Percentiles rank a stretch among this genome's conserved stretches.
phyloP scores from a whole-genome alignment of 2,329 filamentous ascomycete species.

The Arthroderma sp. region DNA sequence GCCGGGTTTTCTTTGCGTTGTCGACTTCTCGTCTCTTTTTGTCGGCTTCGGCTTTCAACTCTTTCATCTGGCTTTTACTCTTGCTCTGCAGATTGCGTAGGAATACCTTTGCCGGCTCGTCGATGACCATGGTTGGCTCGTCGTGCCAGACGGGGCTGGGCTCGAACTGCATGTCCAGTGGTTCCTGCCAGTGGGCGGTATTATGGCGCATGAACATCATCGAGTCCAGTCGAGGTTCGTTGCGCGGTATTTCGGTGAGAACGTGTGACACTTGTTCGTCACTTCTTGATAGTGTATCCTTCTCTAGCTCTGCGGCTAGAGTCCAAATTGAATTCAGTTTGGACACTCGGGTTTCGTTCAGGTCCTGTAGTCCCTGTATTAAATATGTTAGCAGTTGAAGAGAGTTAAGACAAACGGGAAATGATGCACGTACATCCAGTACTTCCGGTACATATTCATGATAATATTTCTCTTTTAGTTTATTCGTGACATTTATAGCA shows the following conservation, averaged over 20 bases:
- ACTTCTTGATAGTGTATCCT: slow-evolving; percentile 63
- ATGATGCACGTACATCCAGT: slow-evolving; percentile 55
- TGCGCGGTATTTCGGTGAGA: slow-evolving; percentile 69
- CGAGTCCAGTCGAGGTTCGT: slow-evolving; percentile 78
- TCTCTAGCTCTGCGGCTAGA: slow-evolving; percentile 66
- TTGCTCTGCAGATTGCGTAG: slow-evolving; percentile 84
- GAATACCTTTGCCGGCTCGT: slow-evolving; percentile 79
- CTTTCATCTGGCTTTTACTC: slow-evolving; percentile 71
- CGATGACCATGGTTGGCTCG: slow-evolving; percentile 71
- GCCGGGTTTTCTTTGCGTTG: slow-evolving; percentile 57
- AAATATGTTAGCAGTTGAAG: background rate
- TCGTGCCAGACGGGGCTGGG: slow-evolving; percentile 96
- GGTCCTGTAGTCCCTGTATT: slow-evolving; percentile 60
- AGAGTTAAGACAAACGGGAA: background rate
- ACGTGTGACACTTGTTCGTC: slow-evolving; percentile 60
- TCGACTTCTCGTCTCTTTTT: slow-evolving; percentile 80
- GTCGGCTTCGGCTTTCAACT: slow-evolving; percentile 71
- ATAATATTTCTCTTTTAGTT: slow-evolving; percentile 94
- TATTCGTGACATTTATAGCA: slow-evolving; percentile 90
- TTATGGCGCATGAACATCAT: slow-evolving; percentile 99
- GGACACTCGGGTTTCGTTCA: slow-evolving; percentile 75
- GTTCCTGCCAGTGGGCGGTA: slow-evolving; percentile 68
- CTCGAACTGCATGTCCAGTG: slow-evolving; percentile 73
- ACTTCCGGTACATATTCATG: slow-evolving; percentile 92
- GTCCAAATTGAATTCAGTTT: slow-evolving; percentile 82